Evolutionary conservation across 1,284 basidiomycete genomes (phyloP), one percentile per base, ranked within the genome.

Genomic region (Ceratobasidium sp.): DNA sequence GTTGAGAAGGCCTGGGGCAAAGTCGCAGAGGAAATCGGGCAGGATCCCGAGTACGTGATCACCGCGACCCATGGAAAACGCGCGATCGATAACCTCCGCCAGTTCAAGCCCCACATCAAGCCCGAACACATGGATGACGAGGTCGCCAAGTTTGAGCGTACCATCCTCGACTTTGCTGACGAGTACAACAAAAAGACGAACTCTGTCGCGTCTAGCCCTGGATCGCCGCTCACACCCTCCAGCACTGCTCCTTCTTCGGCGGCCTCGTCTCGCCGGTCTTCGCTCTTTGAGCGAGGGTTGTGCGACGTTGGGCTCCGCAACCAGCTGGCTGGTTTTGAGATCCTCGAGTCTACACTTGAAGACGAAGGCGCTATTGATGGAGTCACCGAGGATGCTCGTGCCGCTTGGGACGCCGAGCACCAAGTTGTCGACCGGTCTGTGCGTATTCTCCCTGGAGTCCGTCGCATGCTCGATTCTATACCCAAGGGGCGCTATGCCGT

Each of bases 1-100:
- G 91, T 93, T 79, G 92, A 94, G 82, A 91, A 91, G 6, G 92
- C 92, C 7, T 94, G 92, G 92, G 89, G 88, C 46, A 90, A 90
- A 80, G 91, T 94, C 67, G 92, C 92, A 1, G 85, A 85, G 57
- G 90, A 92, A 82, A 88, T 92, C 62, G 90, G 89, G 69, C 88
- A 90, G 82, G 90, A 92, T 82, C 90, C 90, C 13, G 85, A 84
- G 77, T 86, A 88, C 76, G 89, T 92, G 77, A 91, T 91, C 81
- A 88, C 89, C 43, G 91, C 91, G 52, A 93, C 92, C 17, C 92
- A 94, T 82, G 92, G 92, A 81, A 91, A 92, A 81, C 90, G 90
- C 62, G 90, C 90, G 6, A 85, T 90, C 79, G 90, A 91, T 84
- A 91, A 91, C 82, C 85, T 91, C 67, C 82, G 85, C 1, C 85